Conservation (phyloP, 257 asterid genomes). For the Petunia secreta region DNA sequence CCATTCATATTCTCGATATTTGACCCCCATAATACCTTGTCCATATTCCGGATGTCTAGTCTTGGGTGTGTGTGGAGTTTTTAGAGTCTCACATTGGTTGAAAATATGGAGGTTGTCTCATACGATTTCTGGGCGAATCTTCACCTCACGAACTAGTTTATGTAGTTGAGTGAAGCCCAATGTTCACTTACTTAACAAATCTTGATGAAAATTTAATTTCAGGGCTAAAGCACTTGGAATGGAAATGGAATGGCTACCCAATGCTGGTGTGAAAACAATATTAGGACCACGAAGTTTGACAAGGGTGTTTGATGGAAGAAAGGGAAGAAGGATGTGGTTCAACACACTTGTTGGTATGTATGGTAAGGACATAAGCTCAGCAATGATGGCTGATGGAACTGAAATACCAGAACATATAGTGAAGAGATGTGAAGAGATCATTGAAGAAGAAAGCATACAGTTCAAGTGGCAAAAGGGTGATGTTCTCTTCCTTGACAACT, state of each 20-base stretch:
- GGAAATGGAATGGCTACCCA: slow-evolving; percentile 81
- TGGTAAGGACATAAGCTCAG: slow-evolving; percentile 84
- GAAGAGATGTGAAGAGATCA: slow-evolving; percentile 75
- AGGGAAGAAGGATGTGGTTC: slow-evolving; percentile 84
- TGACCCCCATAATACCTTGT: too few species aligned
- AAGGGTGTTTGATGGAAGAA: slow-evolving; percentile 71
- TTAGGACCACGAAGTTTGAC: slow-evolving; percentile 71
- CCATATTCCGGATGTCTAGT: too few species aligned
- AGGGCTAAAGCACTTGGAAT: slow-evolving; percentile 75
- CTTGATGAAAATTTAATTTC: not conserved
- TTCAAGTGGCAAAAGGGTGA: slow-evolving; percentile 90
- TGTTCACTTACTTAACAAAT: not conserved
- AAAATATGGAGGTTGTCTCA: too few species aligned
- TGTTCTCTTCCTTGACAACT: slow-evolving; percentile 69
- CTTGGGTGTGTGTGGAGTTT: too few species aligned
- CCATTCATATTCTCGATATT: too few species aligned
- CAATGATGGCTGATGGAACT: slow-evolving; percentile 74
- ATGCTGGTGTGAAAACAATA: slow-evolving; percentile 61
- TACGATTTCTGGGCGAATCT: too few species aligned
- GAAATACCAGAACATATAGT: slow-evolving; percentile 59
- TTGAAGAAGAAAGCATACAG: slow-evolving; percentile 90
- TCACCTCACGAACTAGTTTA: too few species aligned
- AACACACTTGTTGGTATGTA: slow-evolving; percentile 85
- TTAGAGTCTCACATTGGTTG: too few species aligned
- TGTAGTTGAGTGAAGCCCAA: too few species aligned